phyloP scores from a whole-genome alignment of 2,329 filamentous ascomycete species.

The Lasiodiplodia hormozganensis region DNA sequence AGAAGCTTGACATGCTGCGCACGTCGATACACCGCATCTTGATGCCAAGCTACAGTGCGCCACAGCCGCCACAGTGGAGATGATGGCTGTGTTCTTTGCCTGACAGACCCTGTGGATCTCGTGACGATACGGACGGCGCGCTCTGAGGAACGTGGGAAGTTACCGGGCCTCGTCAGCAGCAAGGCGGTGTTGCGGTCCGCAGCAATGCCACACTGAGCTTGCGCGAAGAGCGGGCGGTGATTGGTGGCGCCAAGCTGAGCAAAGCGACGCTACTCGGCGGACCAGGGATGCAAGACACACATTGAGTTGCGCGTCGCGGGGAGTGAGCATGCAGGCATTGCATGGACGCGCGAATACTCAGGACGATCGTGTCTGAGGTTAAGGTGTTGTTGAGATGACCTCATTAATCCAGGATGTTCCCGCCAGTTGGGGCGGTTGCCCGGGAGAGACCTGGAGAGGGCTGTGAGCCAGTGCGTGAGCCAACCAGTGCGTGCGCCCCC shows the following conservation, averaged over 20 bases:
- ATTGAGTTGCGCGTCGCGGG: not conserved
- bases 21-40: constrained; percentile 18
- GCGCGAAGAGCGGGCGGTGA: constrained; percentile 4
- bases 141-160: not conserved
- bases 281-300: not conserved
- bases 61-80: constrained; percentile 19
- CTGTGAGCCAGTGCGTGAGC: not conserved
- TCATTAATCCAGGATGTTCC: constrained; percentile 15
- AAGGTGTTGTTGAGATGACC: constrained; percentile 9
- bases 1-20: constrained; percentile 5
- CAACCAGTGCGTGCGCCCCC: constrained; percentile 2
- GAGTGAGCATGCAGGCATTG: not conserved
- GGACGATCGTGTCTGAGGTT: not conserved
- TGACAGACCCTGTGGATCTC: constrained; percentile 18
- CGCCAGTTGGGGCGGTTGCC: not conserved
- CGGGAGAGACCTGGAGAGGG: not conserved
- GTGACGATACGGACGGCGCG: constrained; percentile 15
- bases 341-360: constrained; percentile 1
- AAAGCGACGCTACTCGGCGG: constrained; percentile 7
- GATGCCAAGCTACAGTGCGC: constrained; percentile 2
- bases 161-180: constrained; percentile 18
- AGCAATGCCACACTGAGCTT: not conserved
- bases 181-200: constrained; percentile 14
- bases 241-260: constrained; percentile 19
- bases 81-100: not conserved